phyloP scores from a whole-genome alignment of 2,329 filamentous ascomycete species.

The Cercospora zeina region DNA sequence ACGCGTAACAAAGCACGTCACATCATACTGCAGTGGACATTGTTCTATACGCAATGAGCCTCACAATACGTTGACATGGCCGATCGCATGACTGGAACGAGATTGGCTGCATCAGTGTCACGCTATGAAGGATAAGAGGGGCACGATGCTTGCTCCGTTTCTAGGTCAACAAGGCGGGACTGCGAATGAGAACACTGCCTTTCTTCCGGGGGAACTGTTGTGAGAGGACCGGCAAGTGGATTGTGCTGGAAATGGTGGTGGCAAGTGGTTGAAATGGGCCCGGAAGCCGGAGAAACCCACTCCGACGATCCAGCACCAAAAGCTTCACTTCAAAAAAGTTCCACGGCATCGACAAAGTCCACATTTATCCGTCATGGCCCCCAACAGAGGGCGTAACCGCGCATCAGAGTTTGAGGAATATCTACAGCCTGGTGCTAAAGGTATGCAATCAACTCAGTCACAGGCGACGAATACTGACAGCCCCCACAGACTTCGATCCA shows the following conservation, averaged over 20 bases:
- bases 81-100: too few species aligned
- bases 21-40: too few species aligned
- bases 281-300: not conserved
- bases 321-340: slow-evolving; percentile 4
- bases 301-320: not conserved
- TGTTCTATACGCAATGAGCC: too few species aligned
- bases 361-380: slow-evolving; percentile 29
- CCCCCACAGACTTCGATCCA: slow-evolving; percentile 71
- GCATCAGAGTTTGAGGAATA: slow-evolving; percentile 37
- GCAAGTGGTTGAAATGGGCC: not conserved
- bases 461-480: slow-evolving; percentile 8
- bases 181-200: too few species aligned
- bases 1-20: not conserved
- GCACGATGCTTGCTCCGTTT: too few species aligned
- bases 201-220: too few species aligned
- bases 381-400: slow-evolving; percentile 34
- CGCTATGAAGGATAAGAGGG: too few species aligned
- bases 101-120: too few species aligned
- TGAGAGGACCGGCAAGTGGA: too few species aligned
- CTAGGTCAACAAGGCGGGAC: too few species aligned
- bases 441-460: slow-evolving; percentile 26
- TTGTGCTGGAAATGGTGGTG: too few species aligned
- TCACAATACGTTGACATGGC: too few species aligned
- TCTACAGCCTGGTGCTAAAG: slow-evolving; percentile 34
- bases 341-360: not conserved